These are phyloP conservation scores for Arxiozyma slooffiae DNA, from an alignment of 1,139 yeast genomes.

Conservation along the genomic window DNA sequence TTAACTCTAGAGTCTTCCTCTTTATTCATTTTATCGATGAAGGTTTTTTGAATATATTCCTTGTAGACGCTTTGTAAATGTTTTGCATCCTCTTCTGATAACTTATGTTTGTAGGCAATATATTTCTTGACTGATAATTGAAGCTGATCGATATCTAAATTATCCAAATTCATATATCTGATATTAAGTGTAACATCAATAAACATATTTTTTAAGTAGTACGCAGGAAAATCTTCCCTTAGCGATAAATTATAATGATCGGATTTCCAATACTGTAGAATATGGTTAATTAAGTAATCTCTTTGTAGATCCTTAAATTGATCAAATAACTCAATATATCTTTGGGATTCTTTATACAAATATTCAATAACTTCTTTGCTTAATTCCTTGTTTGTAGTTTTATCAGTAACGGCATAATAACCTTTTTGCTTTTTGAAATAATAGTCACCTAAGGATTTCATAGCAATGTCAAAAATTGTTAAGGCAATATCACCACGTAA, in stretches of 20 bases:
- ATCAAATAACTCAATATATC: conserved; percentile 51
- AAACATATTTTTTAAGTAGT: conserved; percentile 35
- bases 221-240: conserved; percentile 18
- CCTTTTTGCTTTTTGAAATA: conserved; percentile 28
- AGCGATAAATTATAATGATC: conserved; percentile 16
- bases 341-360: conserved; percentile 37
- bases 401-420: conserved; percentile 22
- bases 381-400: conserved; percentile 21
- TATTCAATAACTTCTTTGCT: conserved; percentile 26
- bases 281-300: conserved; percentile 54
- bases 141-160: conserved; percentile 41
- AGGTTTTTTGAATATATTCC: conserved; percentile 34
- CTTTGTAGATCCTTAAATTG: conserved; percentile 61
- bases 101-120: conserved; percentile 47
- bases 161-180: conserved; percentile 36
- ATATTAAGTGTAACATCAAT: conserved; percentile 61
- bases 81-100: conserved; percentile 30
- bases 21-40: conserved; percentile 21
- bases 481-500: conserved; percentile 81
- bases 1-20: conserved; percentile 28
- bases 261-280: conserved; percentile 43
- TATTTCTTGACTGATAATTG: conserved; percentile 66
- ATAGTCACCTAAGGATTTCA: conserved; percentile 38
- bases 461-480: conserved; percentile 67
- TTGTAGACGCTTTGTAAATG: conserved; percentile 40